A percentile compares a stretch with the other conserved stretches of the same genome.
These are phyloP conservation scores for Fraxinus nigra DNA, from an alignment of 305 asterid genomes.

Conservation along the genomic window DNA sequence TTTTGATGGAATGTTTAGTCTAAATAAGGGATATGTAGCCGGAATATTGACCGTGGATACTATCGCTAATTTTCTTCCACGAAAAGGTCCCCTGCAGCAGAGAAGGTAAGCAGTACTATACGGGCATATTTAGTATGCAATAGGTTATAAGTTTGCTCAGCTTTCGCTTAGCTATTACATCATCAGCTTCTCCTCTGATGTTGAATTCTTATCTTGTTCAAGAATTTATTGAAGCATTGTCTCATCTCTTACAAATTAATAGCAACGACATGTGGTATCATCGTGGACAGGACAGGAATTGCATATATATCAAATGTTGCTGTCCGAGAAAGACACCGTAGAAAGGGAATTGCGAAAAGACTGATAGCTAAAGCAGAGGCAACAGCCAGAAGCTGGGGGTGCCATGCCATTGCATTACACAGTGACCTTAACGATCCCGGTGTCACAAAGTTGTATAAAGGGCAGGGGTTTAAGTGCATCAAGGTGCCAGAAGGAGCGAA, in stretches of 20 bases:
- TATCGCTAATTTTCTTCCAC: conserved; percentile 57
- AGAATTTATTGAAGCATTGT: neutral
- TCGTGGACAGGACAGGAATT: conserved; percentile 66
- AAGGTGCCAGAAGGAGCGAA: conserved; percentile 72
- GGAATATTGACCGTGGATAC: conserved; percentile 90
- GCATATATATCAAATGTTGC: conserved; percentile 94
- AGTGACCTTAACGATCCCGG: conserved; percentile 67
- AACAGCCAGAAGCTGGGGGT: conserved; percentile 78
- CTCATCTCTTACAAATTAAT: neutral
- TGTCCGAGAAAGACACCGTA: conserved; percentile 60
- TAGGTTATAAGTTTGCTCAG: neutral
- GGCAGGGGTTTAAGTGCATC: conserved; percentile 58
- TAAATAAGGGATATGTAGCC: conserved; percentile 66
- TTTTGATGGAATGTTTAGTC: conserved; percentile 60
- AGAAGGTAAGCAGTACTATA: conserved; percentile 52
- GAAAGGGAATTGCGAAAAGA: conserved; percentile 74
- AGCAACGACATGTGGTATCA: neutral
- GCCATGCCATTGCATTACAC: conserved; percentile 82
- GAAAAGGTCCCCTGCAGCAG: conserved; percentile 34
- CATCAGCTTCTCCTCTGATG: neutral
- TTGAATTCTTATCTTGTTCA: neutral
- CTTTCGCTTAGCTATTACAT: neutral
- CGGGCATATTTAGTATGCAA: neutral
- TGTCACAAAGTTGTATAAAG: conserved; percentile 57
- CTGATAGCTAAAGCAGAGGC: conserved; percentile 72